Evolutionary conservation across 2,329 filamentous ascomycete species (phyloP).

Genomic region (Venturia carpophila): DNA sequence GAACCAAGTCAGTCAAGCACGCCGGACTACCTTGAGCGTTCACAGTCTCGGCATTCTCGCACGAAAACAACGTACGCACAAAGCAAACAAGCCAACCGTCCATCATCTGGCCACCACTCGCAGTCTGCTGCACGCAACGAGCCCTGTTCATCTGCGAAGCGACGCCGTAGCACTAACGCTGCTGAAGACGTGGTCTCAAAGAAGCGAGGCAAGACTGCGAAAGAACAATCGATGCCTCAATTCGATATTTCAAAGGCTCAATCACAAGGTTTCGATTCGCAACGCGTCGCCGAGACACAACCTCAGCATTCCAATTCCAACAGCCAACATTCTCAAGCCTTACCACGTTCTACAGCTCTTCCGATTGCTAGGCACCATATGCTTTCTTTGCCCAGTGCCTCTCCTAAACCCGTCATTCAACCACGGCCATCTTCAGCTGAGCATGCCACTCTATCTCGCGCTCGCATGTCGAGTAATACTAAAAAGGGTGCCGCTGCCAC

Average conservation of each 20-base stretch:
- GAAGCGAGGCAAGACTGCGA: background rate
- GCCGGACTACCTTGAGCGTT: background rate
- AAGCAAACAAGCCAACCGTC: background rate
- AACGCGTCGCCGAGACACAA: slow-evolving; percentile 6
- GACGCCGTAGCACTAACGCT: background rate
- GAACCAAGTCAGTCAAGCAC: background rate
- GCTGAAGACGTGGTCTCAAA: background rate
- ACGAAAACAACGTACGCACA: slow-evolving; percentile 3
- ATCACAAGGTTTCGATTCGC: background rate
- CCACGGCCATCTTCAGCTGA: background rate
- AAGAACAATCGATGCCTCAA: background rate
- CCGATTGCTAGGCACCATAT: background rate
- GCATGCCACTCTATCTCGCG: slow-evolving; percentile 5
- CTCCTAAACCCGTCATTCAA: background rate
- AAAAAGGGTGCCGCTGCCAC: background rate
- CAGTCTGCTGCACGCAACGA: background rate
- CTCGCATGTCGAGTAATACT: background rate
- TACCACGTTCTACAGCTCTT: background rate
- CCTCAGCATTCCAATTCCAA: background rate
- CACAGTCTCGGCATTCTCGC: background rate
- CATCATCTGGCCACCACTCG: background rate
- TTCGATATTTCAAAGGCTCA: background rate
- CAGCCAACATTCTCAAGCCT: slow-evolving; percentile 2
- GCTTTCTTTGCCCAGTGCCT: background rate
- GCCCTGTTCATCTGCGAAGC: background rate